These are phyloP conservation scores for Hevea brasiliensis DNA, from an alignment of 345 rosid species.

Conservation along the genomic window DNA sequence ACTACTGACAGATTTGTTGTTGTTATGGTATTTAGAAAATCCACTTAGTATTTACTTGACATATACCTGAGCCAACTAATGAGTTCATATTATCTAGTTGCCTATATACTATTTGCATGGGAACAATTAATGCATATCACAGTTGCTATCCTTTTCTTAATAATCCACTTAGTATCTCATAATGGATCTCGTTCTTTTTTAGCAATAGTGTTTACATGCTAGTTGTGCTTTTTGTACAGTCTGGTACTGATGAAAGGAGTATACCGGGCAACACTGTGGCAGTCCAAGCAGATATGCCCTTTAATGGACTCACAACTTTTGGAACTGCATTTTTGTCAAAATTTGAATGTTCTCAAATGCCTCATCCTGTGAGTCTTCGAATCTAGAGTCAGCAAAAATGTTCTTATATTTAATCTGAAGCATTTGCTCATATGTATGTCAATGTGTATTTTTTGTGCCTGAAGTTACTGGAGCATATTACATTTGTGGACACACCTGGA, in stretches of 20 bases:
- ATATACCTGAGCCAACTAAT: too few relatives aligned
- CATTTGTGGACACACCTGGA: constrained; percentile 95
- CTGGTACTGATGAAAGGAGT: constrained; percentile 96
- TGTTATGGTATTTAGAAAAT: constrained; percentile 64
- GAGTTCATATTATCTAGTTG: too few relatives aligned
- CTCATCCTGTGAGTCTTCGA: constrained; percentile 67
- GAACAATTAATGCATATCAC: too few relatives aligned
- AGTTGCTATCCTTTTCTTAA: neutral
- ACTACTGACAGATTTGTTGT: constrained; percentile 98
- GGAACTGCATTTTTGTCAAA: constrained; percentile 92
- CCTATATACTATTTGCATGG: too few relatives aligned
- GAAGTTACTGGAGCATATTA: constrained; percentile 88
- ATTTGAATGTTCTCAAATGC: constrained; percentile 98
- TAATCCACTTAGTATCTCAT: neutral
- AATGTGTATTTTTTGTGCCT: neutral
- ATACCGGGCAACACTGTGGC: constrained; percentile 95
- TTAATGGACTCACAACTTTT: constrained; percentile 81
- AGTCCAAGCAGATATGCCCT: constrained; percentile 97
- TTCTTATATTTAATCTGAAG: constrained; percentile 13
- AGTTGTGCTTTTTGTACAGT: constrained; percentile 43
- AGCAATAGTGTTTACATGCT: constrained; percentile 3
- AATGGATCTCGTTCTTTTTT: constrained; percentile 5
- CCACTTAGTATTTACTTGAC: too few relatives aligned
- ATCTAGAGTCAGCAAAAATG: constrained; percentile 5
- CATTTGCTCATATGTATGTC: constrained; percentile 21